phyloP scores from a whole-genome alignment of 139 green algal genomes.

The Chlamydomonas sphaeroides region DNA sequence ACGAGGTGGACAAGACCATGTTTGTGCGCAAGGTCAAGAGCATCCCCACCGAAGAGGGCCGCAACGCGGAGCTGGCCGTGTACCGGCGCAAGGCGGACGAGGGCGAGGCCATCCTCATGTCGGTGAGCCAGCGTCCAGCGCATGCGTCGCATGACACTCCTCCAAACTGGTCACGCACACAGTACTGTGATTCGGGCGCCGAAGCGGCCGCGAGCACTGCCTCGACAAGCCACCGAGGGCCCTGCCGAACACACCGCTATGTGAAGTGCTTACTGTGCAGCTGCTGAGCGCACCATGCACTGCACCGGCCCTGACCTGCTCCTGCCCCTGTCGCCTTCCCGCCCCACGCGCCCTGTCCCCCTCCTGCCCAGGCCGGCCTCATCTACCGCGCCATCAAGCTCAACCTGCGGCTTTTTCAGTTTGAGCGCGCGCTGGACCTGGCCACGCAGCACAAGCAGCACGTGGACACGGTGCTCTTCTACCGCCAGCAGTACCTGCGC shows the following conservation, averaged over 20 bases:
- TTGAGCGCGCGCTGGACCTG: slow-evolving; percentile 75
- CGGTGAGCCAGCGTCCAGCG: slow-evolving; percentile 48
- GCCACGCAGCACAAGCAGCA: slow-evolving; percentile 78
- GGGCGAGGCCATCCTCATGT: slow-evolving; percentile 79
- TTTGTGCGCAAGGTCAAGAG: slow-evolving; percentile 71
- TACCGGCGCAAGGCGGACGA: slow-evolving; percentile 68
- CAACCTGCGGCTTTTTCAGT: slow-evolving; percentile 76
- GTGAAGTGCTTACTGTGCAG: too few species aligned
- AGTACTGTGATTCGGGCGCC: too few species aligned
- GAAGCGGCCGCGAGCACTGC: too few species aligned
- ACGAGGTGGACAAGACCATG: slow-evolving; percentile 70
- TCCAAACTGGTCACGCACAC: too few species aligned
- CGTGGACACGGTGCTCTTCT: slow-evolving; percentile 78
- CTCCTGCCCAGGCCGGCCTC: slow-evolving; percentile 69
- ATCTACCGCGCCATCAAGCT: slow-evolving; percentile 85
- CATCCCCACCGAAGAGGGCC: slow-evolving; percentile 73
- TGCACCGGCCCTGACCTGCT: neutral
- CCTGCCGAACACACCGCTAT: too few species aligned
- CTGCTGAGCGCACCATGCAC: too few species aligned
- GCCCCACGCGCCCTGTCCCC: too few species aligned
- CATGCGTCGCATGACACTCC: too few species aligned
- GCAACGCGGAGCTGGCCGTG: slow-evolving; percentile 78
- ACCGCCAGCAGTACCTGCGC: slow-evolving; percentile 51
- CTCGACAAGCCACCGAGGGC: too few species aligned
- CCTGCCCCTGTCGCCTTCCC: too few species aligned